Evolutionary conservation across 2,329 filamentous ascomycete genomes (phyloP).

Genomic region (Ampelomyces quisqualis): DNA sequence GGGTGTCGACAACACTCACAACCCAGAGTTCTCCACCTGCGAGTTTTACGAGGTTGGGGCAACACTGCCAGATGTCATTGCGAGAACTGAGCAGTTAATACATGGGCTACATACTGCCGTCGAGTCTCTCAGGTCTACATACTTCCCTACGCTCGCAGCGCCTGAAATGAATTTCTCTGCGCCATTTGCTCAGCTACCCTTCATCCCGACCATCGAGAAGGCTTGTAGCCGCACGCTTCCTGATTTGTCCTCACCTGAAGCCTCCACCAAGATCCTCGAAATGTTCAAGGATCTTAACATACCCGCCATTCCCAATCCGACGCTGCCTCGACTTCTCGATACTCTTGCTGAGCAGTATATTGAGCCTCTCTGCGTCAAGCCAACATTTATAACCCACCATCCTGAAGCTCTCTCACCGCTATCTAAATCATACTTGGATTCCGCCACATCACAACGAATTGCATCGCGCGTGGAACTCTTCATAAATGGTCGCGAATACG

Average conservation of each 20-base stretch:
- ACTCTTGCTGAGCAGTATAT: conserved; percentile 73
- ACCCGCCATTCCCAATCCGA: conserved; percentile 54
- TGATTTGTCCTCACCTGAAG: conserved; percentile 50
- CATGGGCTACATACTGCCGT: conserved; percentile 32
- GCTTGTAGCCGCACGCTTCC: conserved; percentile 67
- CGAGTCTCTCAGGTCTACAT: conserved; percentile 49
- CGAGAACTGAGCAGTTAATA: conserved; percentile 72
- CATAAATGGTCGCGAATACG: conserved; percentile 74
- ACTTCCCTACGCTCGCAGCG: conserved; percentile 36
- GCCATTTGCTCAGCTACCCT: conserved; percentile 68
- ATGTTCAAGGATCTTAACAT: conserved; percentile 56
- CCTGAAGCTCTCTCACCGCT: conserved; percentile 89
- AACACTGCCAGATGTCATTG: conserved; percentile 72
- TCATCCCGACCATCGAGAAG: conserved; percentile 75
- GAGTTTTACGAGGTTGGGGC: conserved; percentile 93
- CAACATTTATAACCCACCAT: conserved; percentile 86
- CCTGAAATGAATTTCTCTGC: conserved; percentile 59
- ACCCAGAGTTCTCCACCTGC: conserved; percentile 96
- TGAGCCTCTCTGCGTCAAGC: conserved; percentile 70
- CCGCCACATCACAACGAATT: conserved; percentile 65
- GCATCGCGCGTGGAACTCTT: conserved; percentile 85
- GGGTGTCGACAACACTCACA: conserved; percentile 71
- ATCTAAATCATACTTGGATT: conserved; percentile 79
- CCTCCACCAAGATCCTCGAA: conserved; percentile 59
- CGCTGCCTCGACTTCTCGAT: conserved; percentile 74